These are phyloP conservation scores for Diaporthe amygdali DNA, from an alignment of 2,329 filamentous ascomycete species.

Conservation along the genomic window DNA sequence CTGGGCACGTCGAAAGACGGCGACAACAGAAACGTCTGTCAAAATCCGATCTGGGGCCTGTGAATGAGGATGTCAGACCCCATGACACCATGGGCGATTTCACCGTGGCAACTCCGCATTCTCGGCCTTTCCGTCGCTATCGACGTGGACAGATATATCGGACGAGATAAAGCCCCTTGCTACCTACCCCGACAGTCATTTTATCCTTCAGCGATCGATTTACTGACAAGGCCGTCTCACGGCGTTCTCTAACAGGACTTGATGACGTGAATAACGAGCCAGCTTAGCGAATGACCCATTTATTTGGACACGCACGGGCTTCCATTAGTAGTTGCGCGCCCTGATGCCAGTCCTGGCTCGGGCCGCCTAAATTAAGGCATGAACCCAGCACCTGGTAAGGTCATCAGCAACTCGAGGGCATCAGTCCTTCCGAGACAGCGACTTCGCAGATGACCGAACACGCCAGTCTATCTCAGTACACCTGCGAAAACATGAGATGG, in stretches of 20 bases:
- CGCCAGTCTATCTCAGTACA: neutral
- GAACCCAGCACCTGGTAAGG: neutral
- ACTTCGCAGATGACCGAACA: neutral
- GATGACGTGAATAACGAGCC: neutral
- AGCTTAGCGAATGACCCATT: neutral
- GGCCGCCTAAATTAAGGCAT: neutral
- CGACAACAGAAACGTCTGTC: constrained; percentile 10
- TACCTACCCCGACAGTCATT: neutral
- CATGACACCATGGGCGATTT: constrained; percentile 1
- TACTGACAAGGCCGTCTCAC: constrained; percentile 17
- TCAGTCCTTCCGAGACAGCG: neutral
- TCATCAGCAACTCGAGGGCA: neutral
- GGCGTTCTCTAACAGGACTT: constrained; percentile 24
- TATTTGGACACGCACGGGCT: neutral
- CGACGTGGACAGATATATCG: constrained; percentile 16
- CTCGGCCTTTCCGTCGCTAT: constrained; percentile 5
- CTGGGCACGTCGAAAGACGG: constrained; percentile 4
- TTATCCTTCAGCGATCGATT: neutral
- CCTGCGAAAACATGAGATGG: neutral
- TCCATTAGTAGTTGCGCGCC: neutral
- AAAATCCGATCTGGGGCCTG: constrained; percentile 1
- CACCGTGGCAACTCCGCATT: constrained; percentile 9
- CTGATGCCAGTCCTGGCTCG: neutral
- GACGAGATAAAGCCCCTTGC: constrained; percentile 12
- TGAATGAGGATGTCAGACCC: constrained; percentile 6